phyloP scores from a whole-genome alignment of 176 grass and related monocot species.

The Oryza australiensis region DNA sequence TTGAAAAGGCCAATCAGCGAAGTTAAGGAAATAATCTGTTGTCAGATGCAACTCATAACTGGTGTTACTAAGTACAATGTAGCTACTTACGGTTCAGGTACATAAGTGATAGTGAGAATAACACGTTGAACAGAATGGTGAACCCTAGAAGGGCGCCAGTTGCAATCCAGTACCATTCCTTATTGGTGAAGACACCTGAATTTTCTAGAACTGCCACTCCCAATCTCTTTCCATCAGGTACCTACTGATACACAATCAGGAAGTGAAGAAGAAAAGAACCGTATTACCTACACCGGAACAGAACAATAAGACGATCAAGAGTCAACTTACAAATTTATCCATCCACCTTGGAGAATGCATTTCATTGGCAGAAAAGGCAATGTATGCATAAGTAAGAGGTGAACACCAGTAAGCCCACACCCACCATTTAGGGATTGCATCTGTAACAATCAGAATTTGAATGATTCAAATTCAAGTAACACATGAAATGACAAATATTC shows the following conservation, averaged over 20 bases:
- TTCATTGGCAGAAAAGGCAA: slow-evolving; percentile 76
- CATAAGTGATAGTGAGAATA: slow-evolving; percentile 85
- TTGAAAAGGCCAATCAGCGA: not conserved
- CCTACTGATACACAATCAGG: slow-evolving; percentile 25
- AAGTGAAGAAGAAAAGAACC: slow-evolving; percentile 15
- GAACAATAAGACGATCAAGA: not conserved
- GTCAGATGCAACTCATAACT: not conserved
- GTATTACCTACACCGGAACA: slow-evolving; percentile 15
- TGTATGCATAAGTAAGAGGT: slow-evolving; percentile 84
- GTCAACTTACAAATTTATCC: slow-evolving; percentile 60
- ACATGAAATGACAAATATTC: not conserved
- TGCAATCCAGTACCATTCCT: slow-evolving; percentile 94
- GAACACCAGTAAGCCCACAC: slow-evolving; percentile 91
- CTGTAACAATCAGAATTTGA: slow-evolving; percentile 40
- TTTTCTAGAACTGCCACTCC: slow-evolving; percentile 70
- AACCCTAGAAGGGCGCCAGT: slow-evolving; percentile 78
- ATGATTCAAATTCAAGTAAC: slow-evolving; percentile 7
- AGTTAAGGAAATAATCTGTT: slow-evolving; percentile 22
- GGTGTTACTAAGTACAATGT: slow-evolving; percentile 13
- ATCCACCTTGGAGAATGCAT: slow-evolving; percentile 94
- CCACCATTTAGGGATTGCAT: slow-evolving; percentile 87
- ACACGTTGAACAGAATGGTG: slow-evolving; percentile 82
- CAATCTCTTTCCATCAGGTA: slow-evolving; percentile 65
- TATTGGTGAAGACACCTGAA: slow-evolving; percentile 50
- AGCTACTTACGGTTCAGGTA: slow-evolving; percentile 80